phyloP scores from a whole-genome alignment of 768 basidiomycete species.

The Mycena maculata region DNA sequence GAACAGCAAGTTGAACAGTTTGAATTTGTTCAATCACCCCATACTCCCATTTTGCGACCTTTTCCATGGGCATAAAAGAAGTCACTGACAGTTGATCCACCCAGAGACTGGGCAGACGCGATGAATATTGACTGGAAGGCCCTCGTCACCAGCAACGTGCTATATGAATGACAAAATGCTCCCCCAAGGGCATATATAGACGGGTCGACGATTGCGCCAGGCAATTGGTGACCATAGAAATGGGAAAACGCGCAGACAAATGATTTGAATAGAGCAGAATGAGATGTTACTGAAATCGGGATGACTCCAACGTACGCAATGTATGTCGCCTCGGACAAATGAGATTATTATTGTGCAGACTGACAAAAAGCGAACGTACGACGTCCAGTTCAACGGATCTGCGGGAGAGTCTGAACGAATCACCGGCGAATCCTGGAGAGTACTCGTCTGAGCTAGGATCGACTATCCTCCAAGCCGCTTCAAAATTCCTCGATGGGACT shows the following conservation, averaged over 20 bases:
- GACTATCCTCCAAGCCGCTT: no score
- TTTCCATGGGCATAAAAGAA: neutral
- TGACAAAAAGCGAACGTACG: neutral
- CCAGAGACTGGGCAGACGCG: neutral
- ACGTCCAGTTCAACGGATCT: neutral
- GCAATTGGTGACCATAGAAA: neutral
- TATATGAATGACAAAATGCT: neutral
- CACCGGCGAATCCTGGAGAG: neutral
- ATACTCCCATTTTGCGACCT: neutral
- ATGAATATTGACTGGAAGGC: neutral
- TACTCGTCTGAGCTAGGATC: no score
- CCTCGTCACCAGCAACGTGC: neutral
- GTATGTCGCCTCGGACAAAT: neutral
- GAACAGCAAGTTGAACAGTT: neutral
- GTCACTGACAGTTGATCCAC: neutral
- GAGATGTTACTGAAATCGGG: neutral
- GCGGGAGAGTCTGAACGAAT: neutral
- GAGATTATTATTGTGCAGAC: no score
- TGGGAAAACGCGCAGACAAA: neutral
- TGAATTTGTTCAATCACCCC: neutral
- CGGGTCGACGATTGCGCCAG: neutral
- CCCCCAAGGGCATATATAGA: neutral
- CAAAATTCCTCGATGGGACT: no score
- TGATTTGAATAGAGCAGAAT: neutral
- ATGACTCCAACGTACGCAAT: neutral